A percentile compares a stretch with the other conserved stretches of the same genome.
These are phyloP conservation scores for Suhomyces bribrorum DNA, from an alignment of 1,139 yeast genomes.

Conservation along the genomic window DNA sequence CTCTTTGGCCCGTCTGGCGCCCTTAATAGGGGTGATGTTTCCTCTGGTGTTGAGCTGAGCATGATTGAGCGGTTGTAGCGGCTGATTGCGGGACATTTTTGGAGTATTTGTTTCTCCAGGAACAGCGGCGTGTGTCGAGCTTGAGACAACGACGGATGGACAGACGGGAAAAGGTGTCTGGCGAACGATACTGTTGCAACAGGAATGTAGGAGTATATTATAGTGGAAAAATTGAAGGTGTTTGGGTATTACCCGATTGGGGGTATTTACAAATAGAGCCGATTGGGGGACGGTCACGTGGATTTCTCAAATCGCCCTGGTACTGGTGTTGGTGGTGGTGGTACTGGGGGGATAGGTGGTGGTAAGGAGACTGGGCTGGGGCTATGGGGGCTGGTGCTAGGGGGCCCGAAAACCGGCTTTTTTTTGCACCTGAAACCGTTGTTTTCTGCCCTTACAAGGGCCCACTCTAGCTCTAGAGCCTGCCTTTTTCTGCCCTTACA, in stretches of 20 bases:
- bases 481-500: no score
- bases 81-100: constrained; percentile 39
- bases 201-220: constrained; percentile 7
- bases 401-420: no score
- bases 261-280: constrained; percentile 16
- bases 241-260: constrained; percentile 18
- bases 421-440: background rate
- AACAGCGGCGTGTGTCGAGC: no score
- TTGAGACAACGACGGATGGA: constrained; percentile 6
- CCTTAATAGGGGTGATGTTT: constrained; percentile 46
- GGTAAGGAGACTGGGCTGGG: background rate
- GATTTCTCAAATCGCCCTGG: constrained; percentile 6
- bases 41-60: constrained; percentile 46
- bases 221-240: constrained; percentile 13
- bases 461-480: no score
- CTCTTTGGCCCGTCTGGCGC: constrained; percentile 34
- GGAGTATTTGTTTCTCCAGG: constrained; percentile 1
- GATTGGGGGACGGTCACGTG: constrained; percentile 15
- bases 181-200: constrained; percentile 6
- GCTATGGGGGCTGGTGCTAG: background rate
- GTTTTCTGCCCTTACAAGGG: no score
- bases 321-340: no score
- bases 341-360: no score
- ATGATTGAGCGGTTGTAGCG: constrained; percentile 49
- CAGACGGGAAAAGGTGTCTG: constrained; percentile 10